These are phyloP conservation scores for Calamus simplicifolius DNA, from an alignment of 176 grass and related monocot genomes.

Conservation along the genomic window DNA sequence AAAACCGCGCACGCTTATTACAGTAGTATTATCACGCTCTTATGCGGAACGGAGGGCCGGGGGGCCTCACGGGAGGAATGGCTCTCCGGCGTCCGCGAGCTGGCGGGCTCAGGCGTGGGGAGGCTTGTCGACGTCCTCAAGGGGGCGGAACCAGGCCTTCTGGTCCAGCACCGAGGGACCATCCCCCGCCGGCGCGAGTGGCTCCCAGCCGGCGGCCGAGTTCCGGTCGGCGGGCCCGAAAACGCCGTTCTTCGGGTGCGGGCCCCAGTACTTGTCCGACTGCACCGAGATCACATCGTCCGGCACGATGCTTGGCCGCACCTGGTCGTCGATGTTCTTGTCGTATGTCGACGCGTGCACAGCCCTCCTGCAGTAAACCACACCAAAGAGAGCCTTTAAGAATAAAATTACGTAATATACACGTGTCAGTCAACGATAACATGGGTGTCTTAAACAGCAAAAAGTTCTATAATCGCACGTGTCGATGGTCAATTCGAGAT, in stretches of 20 bases:
- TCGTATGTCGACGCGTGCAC: conserved; percentile 79
- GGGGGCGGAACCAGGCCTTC: conserved; percentile 87
- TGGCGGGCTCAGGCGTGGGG: conserved; percentile 14
- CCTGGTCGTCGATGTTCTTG: conserved; percentile 90
- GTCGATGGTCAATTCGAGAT: too few relatives aligned
- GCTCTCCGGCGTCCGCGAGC: too few relatives aligned
- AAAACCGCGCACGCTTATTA: too few relatives aligned
- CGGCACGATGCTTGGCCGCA: conserved; percentile 60
- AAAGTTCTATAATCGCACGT: too few relatives aligned
- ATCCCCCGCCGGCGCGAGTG: background rate
- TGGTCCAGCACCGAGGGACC: conserved; percentile 56
- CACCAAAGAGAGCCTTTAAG: background rate
- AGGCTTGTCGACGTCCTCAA: conserved; percentile 67
- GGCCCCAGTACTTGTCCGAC: conserved; percentile 87
- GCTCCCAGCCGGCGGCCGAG: background rate
- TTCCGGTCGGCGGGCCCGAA: conserved; percentile 45
- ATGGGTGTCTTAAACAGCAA: too few relatives aligned
- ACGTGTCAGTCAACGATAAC: background rate
- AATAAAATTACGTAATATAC: background rate
- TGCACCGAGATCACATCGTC: conserved; percentile 75
- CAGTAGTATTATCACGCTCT: too few relatives aligned
- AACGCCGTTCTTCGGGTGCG: conserved; percentile 78
- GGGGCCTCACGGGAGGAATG: too few relatives aligned
- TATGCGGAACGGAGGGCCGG: too few relatives aligned
- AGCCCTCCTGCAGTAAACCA: conserved; percentile 36